phyloP scores from a whole-genome alignment of 1,284 basidiomycete species.

The Anthracocystis panici-leucophaei region DNA sequence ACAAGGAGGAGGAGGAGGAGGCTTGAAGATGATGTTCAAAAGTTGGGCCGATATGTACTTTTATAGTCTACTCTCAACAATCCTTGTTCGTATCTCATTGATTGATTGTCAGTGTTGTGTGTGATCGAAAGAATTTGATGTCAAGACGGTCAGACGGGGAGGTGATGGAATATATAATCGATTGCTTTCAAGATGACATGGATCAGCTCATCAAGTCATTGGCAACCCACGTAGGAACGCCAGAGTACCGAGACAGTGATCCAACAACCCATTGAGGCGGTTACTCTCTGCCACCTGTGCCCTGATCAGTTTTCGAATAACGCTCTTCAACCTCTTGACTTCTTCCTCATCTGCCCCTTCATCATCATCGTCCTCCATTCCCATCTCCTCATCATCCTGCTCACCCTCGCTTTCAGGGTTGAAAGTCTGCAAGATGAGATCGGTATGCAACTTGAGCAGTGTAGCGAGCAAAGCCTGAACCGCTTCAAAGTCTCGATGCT shows the following conservation, averaged over 20 bases:
- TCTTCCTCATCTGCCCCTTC: conserved; percentile 29
- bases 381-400: conserved; percentile 25
- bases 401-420: conserved; percentile 76
- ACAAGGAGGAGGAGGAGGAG: conserved; percentile 1
- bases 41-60: conserved; percentile 4
- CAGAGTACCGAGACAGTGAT: conserved; percentile 65
- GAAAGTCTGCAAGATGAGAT: conserved; percentile 69
- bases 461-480: conserved; percentile 89
- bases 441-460: conserved; percentile 86
- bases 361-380: conserved; percentile 26
- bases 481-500: conserved; percentile 92
- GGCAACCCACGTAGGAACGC: conserved; percentile 65
- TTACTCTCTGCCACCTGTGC: conserved; percentile 54
- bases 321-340: conserved; percentile 37
- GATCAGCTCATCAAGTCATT: conserved; percentile 32
- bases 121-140: background rate
- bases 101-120: background rate
- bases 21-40: conserved; percentile 1
- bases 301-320: conserved; percentile 49
- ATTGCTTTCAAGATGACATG: background rate
- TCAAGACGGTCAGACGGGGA: background rate
- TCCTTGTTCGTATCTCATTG: background rate
- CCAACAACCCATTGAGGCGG: conserved; percentile 58
- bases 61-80: background rate
- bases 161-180: too few relatives aligned